Evolutionary conservation across 192 early-diverging fungal genomes (phyloP).

Genomic region (Chytriomyces sp.): DNA sequence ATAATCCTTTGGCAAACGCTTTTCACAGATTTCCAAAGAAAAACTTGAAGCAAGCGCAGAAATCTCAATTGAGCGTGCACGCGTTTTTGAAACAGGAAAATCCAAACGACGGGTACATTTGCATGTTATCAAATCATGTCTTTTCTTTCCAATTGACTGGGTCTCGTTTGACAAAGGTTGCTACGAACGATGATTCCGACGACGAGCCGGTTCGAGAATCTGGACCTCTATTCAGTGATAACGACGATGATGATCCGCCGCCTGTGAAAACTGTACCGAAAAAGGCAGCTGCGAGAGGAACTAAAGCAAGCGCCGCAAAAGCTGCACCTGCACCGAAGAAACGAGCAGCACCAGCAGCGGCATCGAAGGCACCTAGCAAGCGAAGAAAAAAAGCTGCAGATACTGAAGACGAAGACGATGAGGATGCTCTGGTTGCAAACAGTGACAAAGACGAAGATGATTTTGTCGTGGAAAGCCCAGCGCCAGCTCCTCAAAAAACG

Average conservation of each 20-base stretch:
- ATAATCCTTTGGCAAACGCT: not conserved
- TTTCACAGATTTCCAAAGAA: constrained; percentile 19
- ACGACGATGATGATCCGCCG: not conserved
- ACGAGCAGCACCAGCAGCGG: not conserved
- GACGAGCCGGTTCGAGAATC: not conserved
- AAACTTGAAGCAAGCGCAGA: constrained; percentile 18
- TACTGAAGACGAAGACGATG: not conserved
- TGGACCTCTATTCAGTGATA: too few species aligned
- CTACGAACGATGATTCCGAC: not conserved
- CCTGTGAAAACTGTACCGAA: constrained; percentile 1
- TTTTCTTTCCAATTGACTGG: not conserved
- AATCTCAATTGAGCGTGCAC: not conserved
- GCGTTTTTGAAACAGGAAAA: constrained; percentile 9
- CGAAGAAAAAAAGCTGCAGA: not conserved
- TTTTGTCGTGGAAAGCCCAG: constrained; percentile 11
- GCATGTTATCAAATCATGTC: too few species aligned
- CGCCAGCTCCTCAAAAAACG: not conserved
- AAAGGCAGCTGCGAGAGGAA: constrained; percentile 3
- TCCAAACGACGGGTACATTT: not conserved
- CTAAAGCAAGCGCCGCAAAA: not conserved
- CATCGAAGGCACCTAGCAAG: not conserved
- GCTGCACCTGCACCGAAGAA: not conserved
- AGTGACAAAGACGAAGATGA: not conserved
- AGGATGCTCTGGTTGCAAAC: not conserved
- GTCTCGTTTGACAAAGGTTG: not conserved